A percentile compares a stretch with the other conserved stretches of the same genome.
phyloP scores from a whole-genome alignment of 2,329 filamentous ascomycete genomes.

The Monosporascus sp. region DNA sequence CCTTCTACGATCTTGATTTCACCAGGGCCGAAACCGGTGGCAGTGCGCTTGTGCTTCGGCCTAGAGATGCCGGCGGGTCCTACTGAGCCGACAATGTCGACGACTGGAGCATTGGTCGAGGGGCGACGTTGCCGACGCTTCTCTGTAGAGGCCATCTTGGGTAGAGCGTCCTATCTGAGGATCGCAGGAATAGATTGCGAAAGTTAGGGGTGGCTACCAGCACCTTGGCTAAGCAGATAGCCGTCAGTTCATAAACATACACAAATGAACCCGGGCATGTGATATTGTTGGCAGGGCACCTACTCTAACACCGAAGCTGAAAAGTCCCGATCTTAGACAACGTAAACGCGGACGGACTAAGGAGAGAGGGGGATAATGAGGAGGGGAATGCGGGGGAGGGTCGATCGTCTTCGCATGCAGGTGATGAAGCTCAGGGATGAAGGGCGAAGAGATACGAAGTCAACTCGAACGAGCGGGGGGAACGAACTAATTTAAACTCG shows the following conservation, averaged over 20 bases:
- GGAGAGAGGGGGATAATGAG: no score
- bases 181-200: constrained; percentile 1
- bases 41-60: constrained; percentile 96
- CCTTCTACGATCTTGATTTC: constrained; percentile 96
- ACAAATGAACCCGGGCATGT: background rate
- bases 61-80: constrained; percentile 79
- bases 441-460: no score
- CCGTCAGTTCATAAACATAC: background rate
- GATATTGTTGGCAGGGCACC: background rate
- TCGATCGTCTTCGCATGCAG: no score
- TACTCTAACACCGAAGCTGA: background rate
- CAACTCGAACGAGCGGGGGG: no score
- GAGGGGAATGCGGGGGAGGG: no score
- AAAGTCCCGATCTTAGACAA: no score
- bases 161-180: constrained; percentile 1
- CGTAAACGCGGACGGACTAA: no score
- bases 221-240: background rate
- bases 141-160: constrained; percentile 28
- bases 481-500: no score
- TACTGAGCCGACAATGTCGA: constrained; percentile 80
- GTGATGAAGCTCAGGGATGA: no score
- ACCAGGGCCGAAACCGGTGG: constrained; percentile 81
- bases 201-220: background rate
- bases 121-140: constrained; percentile 67
- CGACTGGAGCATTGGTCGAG: constrained; percentile 73